Base-by-base conservation (phyloP, 2,329 filamentous ascomycete species). In the Fusarium multiceps region DNA sequence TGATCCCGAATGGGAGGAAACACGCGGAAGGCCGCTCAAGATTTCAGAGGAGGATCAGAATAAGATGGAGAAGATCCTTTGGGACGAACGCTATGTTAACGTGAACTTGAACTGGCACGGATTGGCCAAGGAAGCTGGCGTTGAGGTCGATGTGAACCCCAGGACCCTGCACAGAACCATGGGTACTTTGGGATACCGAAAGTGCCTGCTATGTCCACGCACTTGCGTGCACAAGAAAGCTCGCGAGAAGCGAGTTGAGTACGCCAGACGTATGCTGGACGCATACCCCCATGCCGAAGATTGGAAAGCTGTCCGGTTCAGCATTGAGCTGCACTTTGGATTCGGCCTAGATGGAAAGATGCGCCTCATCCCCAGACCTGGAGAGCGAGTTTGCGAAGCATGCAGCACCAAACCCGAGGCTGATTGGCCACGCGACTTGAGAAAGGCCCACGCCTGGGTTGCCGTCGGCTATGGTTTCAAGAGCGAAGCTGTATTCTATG, bases 1-100 rank as follows among this genome's bases (percentile, higher is more conserved):
- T 51, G 78, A 81, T 53, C 79, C 79, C 4, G 79, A 78, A 64
- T 80, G 79, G 78, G 78, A 80, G 55, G 79, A 81, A 66, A 80
- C 78, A 54, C 76, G 79, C 14, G 79, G 79, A 6, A 74, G 79
- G 41, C 79, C 79, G 5, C 72, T 66, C 54, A 80, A 80, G 59
- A 73, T 81, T 47, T 74, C 74, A 1, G 77, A 79, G 11, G 75
- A 73, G 7, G 79, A 80, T 53, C 77, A 79, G 71, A 70, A 66
- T 41, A 79, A 76, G 73, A 80, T 81, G 79, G 79, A 81, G 73
- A 54, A 43, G 28, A 74, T 81, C 41, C 70, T 81, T n/a, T 81
- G 79, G 79, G 78, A 80, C 47, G 75, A 74, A n/a, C 66, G 71
- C 21, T 78, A 78, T 56, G 74, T 78, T 64, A 60, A 72, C 10